Conservation (phyloP, 164 flowering plant species). For the Stephania yunnanensis region DNA sequence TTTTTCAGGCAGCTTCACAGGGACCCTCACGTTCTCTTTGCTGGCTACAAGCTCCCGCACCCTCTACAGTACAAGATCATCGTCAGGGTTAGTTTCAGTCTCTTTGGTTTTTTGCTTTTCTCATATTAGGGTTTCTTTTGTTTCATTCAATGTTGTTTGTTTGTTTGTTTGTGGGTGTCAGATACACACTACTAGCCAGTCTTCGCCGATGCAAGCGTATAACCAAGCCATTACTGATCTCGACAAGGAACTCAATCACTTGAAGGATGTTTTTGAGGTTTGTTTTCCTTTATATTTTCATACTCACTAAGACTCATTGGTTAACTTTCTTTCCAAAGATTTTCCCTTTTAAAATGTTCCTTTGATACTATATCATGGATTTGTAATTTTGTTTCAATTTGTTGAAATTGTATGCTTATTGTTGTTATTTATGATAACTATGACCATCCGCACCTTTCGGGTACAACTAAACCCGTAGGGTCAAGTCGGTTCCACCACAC, state of each 20-base stretch:
- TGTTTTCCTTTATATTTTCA: conserved; percentile 1
- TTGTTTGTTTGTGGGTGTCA: conserved; percentile 15
- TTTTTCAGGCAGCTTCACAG: conserved; percentile 80
- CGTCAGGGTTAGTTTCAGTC: conserved; percentile 60
- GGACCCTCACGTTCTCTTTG: conserved; percentile 80
- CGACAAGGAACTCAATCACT: conserved; percentile 79
- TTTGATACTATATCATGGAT: background rate
- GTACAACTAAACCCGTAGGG: too few relatives aligned
- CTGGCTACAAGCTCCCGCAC: conserved; percentile 98
- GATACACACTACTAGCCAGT: conserved; percentile 94
- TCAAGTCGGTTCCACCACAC: too few relatives aligned
- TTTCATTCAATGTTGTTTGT: too few relatives aligned
- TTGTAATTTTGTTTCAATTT: too few relatives aligned
- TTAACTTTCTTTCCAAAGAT: background rate
- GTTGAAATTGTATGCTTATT: too few relatives aligned
- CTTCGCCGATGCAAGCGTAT: conserved; percentile 99
- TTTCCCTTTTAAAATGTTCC: background rate
- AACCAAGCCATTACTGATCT: conserved; percentile 93
- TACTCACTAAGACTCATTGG: background rate
- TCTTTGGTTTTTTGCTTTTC: background rate
- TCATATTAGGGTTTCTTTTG: background rate
- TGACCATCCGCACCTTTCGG: too few relatives aligned
- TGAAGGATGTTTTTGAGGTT: conserved; percentile 82
- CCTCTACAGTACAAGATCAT: conserved; percentile 95
- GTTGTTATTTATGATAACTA: too few relatives aligned